Base-by-base conservation (phyloP, 1,139 yeast genomes). In the Diutina sp. region DNA sequence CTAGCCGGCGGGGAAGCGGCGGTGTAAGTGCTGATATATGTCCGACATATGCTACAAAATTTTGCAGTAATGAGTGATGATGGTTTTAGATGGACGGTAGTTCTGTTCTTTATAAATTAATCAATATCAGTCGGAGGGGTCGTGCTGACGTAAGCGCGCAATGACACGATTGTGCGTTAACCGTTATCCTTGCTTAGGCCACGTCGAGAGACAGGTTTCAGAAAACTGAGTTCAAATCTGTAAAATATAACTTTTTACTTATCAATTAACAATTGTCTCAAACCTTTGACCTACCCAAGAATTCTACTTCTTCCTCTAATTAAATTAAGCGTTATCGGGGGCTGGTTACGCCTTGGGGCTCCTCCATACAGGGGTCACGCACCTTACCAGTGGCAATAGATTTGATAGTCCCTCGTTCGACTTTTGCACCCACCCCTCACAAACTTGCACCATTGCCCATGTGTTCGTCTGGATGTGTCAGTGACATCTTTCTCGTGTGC, bases 401-500 rank as follows among this genome's bases (percentile, higher is more conserved):
- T 21, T 18, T 21, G 25, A 21, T 21, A 2, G 25, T 16, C 46
- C 46, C 25, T 45, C 21, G 4, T 21, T 45, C 46, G 18, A 9
- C 16, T 41, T 14, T 35, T 35, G 14, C 6, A 3, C 5, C 41
- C n/a, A 11, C 12, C 35, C 35, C 35, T 9, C 35, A 32, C 35
- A 8, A 32, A 32, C 11, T 9, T 32, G 11, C 35, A 8, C 12
- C 9, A 32, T 32, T 32, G 12, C 35, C 25, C 52, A 48, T 50
- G 53, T 50, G 53, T 50, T 50, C 41, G 11, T 7, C 41, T 6
- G 53, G 53, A 32, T 50, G 53, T 50, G 35, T 50, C 35, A 50
- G 53, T 30, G 87, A 85, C 66, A 73, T 83, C 57, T 65, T 81
- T 11, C 76, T 85, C 50, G 84, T 84, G 30, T 67, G 84, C 0